Evolutionary conservation across 2,329 filamentous ascomycete species (phyloP), one percentile per base, ranked within the genome.

Genomic region (Mycosphaerella sp.): DNA sequence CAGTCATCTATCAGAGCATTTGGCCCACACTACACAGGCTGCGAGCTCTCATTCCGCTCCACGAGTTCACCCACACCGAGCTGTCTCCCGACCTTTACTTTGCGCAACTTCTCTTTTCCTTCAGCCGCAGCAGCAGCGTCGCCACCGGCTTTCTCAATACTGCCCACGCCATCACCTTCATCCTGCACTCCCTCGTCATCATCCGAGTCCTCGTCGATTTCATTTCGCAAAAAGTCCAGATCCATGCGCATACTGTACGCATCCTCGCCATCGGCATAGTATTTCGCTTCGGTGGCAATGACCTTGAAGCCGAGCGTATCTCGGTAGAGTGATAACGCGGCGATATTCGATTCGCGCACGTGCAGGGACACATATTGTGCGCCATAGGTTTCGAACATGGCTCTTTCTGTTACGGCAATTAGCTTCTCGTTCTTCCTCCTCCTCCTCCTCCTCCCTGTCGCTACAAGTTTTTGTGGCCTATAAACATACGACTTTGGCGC

Each of bases 211-310:
- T 71, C 64, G 56, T 75, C 67, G 41, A 67, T 76, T 59, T 77
- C 75, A 53, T 79, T 74, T 48, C 75, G 72, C 40, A 85, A 67
- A 44, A 74, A 72, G 2, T 72, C 71, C 39, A 98, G 78, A 64
- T 97, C 86, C 69, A 95, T 86, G 57, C 84, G 84, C 93, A 98
- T 98, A 66, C 83, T 87, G 68, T 84, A 95, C 34, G 93, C 93
- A 74, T 98, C 89, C 74, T 98, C 93, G 54, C 91, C 91, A 70
- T 98, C 93, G 52, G 93, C 93, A 69, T 98, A 98, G 79, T 95
- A 95, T 73, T 90, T 93, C 43, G 79, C 69, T 72, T 95, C 89
- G 9, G 85, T 82, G 75, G 89, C 93, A 59, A 93, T 88, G 60
- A 87, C 86, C 67, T 84, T 80, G 77, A 96, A 97, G 49, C 88